phyloP scores from a whole-genome alignment of 2,329 filamentous ascomycete species.

The Claviceps digitariae region DNA sequence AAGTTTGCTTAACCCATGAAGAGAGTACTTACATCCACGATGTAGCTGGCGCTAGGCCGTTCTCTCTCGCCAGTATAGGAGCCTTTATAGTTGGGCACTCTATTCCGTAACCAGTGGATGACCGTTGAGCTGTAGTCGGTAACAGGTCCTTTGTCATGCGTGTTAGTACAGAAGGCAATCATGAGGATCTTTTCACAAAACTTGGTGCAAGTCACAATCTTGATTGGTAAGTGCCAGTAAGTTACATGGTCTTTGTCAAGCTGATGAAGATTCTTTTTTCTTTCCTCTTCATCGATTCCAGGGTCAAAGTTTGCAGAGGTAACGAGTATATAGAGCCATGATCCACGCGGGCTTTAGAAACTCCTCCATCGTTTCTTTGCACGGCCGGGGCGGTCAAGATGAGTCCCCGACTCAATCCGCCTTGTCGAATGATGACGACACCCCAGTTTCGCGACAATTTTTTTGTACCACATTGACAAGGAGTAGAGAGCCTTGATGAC shows the following conservation, averaged over 20 bases:
- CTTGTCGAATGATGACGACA: too few species aligned
- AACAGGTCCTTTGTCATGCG: conserved; percentile 51
- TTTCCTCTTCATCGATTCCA: not conserved
- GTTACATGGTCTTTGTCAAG: not conserved
- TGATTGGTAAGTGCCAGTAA: not conserved
- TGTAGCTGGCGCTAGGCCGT: conserved; percentile 76
- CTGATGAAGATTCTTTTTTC: not conserved
- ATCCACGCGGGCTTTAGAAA: not conserved
- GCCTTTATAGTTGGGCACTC: conserved; percentile 55
- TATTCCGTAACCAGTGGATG: conserved; percentile 80
- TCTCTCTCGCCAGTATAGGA: conserved; percentile 62
- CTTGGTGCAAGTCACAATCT: not conserved
- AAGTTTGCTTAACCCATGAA: not conserved
- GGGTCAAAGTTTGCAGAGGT: not conserved
- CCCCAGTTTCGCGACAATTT: not conserved
- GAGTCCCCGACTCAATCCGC: not conserved
- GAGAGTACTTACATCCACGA: conserved; percentile 53
- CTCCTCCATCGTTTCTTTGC: not conserved
- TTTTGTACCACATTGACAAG: not conserved
- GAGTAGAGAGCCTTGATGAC: not conserved
- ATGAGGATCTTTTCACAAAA: not conserved
- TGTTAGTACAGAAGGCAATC: conserved; percentile 8
- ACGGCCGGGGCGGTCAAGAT: not conserved
- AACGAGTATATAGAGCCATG: not conserved
- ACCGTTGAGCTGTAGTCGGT: conserved; percentile 89